Conservation (phyloP, 257 asterid genomes). For the Penstemon newberryi region DNA sequence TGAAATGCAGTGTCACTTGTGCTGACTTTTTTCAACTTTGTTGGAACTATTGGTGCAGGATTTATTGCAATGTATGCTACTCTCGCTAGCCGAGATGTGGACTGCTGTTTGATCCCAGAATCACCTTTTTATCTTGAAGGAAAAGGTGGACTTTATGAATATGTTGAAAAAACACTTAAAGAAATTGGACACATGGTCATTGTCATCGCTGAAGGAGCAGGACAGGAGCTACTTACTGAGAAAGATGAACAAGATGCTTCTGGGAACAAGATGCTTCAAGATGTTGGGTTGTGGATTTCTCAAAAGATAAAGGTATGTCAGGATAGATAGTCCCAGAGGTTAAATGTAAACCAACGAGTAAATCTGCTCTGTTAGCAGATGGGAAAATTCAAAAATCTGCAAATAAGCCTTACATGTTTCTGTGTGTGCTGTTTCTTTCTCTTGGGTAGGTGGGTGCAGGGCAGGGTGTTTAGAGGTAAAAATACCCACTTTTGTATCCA, state of each 20-base stretch:
- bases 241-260: conserved; percentile 76
- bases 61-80: conserved; percentile 96
- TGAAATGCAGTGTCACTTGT: conserved; percentile 1
- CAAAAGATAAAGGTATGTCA: conserved; percentile 68
- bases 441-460: too few relatives aligned
- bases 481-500: too few relatives aligned
- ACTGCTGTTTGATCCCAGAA: conserved; percentile 93
- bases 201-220: conserved; percentile 96
- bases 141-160: conserved; percentile 74
- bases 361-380: too few relatives aligned
- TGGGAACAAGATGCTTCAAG: conserved; percentile 85
- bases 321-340: not conserved
- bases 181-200: conserved; percentile 91
- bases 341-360: not conserved
- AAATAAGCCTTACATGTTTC: too few relatives aligned
- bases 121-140: conserved; percentile 92
- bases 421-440: too few relatives aligned
- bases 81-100: conserved; percentile 94
- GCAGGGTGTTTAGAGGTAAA: too few relatives aligned
- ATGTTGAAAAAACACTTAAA: conserved; percentile 65
- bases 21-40: conserved; percentile 2
- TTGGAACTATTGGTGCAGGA: conserved; percentile 48
- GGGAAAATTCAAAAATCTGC: too few relatives aligned
- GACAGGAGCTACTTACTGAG: conserved; percentile 70
- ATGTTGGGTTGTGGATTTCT: conserved; percentile 88